These are phyloP conservation scores for Venturia pyrina DNA, from an alignment of 2,329 filamentous ascomycete species.

Conservation along the genomic window DNA sequence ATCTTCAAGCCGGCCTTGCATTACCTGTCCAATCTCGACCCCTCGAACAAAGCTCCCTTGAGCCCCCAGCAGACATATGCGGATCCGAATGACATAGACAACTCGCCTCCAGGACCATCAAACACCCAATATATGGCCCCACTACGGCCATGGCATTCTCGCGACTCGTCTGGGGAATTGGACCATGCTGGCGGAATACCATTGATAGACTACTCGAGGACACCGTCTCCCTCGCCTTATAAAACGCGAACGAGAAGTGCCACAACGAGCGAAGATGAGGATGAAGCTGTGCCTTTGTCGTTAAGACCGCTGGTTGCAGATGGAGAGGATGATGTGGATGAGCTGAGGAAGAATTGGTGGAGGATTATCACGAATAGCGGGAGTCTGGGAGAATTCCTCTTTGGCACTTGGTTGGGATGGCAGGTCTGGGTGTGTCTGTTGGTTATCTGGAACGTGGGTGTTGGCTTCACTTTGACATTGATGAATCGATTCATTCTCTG, in stretches of 20 bases:
- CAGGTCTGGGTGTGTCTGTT: slow-evolving; percentile 38
- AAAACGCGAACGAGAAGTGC: slow-evolving; percentile 26
- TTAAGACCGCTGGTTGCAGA: slow-evolving; percentile 29
- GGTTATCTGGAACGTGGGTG: slow-evolving; percentile 38
- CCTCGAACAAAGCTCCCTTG: slow-evolving; percentile 14
- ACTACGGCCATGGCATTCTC: slow-evolving; percentile 18
- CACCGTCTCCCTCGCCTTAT: slow-evolving; percentile 35
- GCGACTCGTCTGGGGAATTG: slow-evolving; percentile 20
- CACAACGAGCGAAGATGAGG: slow-evolving; percentile 37
- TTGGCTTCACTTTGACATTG: slow-evolving; percentile 36
- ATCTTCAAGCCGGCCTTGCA: slow-evolving; percentile 29
- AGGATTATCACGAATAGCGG: slow-evolving; percentile 25
- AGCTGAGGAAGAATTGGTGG: slow-evolving; percentile 22
- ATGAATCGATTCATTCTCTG: slow-evolving; percentile 43
- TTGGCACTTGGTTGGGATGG: slow-evolving; percentile 38
- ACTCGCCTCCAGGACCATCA: slow-evolving; percentile 25
- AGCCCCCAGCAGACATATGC: slow-evolving; percentile 16
- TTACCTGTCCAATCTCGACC: slow-evolving; percentile 25
- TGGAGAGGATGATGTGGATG: slow-evolving; percentile 24
- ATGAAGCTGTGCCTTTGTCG: slow-evolving; percentile 33
- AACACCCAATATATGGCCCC: slow-evolving; percentile 25
- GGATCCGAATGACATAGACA: slow-evolving; percentile 19
- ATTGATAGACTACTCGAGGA: slow-evolving; percentile 32
- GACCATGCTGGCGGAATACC: slow-evolving; percentile 27
- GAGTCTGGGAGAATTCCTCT: slow-evolving; percentile 36